These are phyloP conservation scores for Psilocybe sp. DNA, from an alignment of 768 basidiomycete genomes.

Conservation along the genomic window DNA sequence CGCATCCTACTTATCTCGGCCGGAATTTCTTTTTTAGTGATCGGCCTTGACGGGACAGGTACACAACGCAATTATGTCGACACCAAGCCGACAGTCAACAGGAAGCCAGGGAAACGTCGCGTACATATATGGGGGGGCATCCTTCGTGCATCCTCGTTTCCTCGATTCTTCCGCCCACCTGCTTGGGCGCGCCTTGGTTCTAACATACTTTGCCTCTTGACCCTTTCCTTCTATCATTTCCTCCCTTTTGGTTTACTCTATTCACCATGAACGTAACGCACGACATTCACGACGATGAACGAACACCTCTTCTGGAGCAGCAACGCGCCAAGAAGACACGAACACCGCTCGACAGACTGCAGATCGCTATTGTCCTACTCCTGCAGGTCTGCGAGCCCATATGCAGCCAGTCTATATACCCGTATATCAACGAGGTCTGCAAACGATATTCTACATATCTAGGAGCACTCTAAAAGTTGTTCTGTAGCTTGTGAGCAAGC, in stretches of 20 bases:
- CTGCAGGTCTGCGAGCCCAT: slow-evolving; percentile 45
- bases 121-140: too few relatives aligned
- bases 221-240: background rate
- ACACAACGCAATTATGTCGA: too few relatives aligned
- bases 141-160: too few relatives aligned
- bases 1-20: too few relatives aligned
- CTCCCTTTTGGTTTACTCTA: background rate
- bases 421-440: slow-evolving; percentile 49
- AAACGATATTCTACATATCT: background rate
- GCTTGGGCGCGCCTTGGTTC: too few relatives aligned
- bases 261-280: slow-evolving; percentile 10
- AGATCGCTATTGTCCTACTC: slow-evolving; percentile 39
- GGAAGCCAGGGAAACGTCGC: too few relatives aligned
- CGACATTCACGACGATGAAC: slow-evolving; percentile 14
- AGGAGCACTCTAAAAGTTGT: background rate
- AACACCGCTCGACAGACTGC: slow-evolving; percentile 39
- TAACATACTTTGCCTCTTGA: too few relatives aligned
- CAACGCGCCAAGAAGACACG: slow-evolving; percentile 8
- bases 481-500: slow-evolving; percentile 54
- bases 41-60: too few relatives aligned
- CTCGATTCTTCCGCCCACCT: too few relatives aligned
- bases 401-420: slow-evolving; percentile 46
- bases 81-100: too few relatives aligned
- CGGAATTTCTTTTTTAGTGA: too few relatives aligned
- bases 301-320: slow-evolving; percentile 15